Evolutionary conservation across 495 filamentous ascomycete species (phyloP).

Genomic region (Symbiotaphrina buchneri): DNA sequence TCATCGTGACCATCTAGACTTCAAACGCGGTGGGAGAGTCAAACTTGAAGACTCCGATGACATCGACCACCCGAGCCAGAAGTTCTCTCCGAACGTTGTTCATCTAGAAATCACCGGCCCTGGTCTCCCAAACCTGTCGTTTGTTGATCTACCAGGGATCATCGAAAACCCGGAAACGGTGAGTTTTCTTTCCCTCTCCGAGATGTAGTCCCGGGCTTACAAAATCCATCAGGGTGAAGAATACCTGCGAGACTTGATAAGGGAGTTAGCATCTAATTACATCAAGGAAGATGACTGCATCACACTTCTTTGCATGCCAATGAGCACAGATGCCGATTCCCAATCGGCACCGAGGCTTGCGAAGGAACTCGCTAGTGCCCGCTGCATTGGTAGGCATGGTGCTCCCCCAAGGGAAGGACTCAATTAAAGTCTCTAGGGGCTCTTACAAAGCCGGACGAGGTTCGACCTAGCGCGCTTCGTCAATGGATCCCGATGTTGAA

Average conservation of each 20-base stretch:
- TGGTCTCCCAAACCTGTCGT: conserved; percentile 13
- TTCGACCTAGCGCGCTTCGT: conserved; percentile 10
- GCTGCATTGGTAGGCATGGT: conserved; percentile 10
- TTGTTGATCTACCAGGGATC: conserved; percentile 14
- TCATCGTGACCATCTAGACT: conserved; percentile 7
- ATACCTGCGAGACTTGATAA: conserved; percentile 9
- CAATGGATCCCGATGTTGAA: conserved; percentile 13
- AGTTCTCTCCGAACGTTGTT: conserved; percentile 15
- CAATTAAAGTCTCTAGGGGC: conserved; percentile 11
- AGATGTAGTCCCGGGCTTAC: background rate
- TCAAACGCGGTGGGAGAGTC: conserved; percentile 2
- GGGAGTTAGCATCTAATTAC: conserved; percentile 10
- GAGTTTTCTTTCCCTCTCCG: conserved; percentile 1
- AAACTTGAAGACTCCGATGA: background rate
- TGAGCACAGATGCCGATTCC: conserved; percentile 13
- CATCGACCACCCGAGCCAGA: conserved; percentile 7
- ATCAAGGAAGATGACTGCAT: conserved; percentile 11
- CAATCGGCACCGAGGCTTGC: conserved; percentile 12
- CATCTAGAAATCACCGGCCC: conserved; percentile 14
- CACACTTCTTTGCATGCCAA: conserved; percentile 12
- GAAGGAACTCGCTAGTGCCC: conserved; percentile 10
- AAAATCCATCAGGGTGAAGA: conserved; percentile 10
- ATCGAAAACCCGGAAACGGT: conserved; percentile 13
- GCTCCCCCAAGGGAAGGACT: background rate
- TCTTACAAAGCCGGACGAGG: conserved; percentile 23